A percentile compares a stretch with the other conserved stretches of the same genome.
These are phyloP conservation scores for Bacterosira constricta DNA, from an alignment of 108 stramenopile genomes.

Conservation along the genomic window DNA sequence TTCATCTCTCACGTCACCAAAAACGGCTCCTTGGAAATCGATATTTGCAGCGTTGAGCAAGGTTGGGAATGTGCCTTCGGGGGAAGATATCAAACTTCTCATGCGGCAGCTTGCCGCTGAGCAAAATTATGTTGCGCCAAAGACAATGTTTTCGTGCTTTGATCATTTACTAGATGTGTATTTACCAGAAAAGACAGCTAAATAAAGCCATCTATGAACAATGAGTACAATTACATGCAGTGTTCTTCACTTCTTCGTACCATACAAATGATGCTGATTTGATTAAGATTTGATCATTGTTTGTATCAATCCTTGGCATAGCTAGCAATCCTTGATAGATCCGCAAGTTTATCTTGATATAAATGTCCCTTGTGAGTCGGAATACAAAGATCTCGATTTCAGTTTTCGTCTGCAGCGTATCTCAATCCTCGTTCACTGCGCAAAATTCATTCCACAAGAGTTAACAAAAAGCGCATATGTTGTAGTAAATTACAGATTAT, in stretches of 20 bases:
- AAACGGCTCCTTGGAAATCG: neutral
- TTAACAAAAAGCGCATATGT: too few relatives aligned
- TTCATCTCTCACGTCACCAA: slow-evolving; percentile 4
- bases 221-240: neutral
- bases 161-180: slow-evolving; percentile 6
- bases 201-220: neutral
- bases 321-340: too few relatives aligned
- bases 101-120: neutral
- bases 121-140: neutral
- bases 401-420: too few relatives aligned
- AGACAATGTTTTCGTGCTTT: slow-evolving; percentile 7
- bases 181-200: neutral
- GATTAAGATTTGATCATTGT: too few relatives aligned
- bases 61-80: neutral
- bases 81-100: neutral
- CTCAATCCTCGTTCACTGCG: too few relatives aligned
- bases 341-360: too few relatives aligned
- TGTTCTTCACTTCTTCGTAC: neutral
- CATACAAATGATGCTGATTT: too few relatives aligned
- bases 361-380: too few relatives aligned
- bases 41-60: neutral
- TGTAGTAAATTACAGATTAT: too few relatives aligned
- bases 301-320: too few relatives aligned
- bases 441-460: too few relatives aligned
- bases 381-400: too few relatives aligned